Evolutionary conservation across 352 stramenopile genomes (phyloP), one percentile per base, ranked within the genome.

Genomic region (Pythium brassicae): DNA sequence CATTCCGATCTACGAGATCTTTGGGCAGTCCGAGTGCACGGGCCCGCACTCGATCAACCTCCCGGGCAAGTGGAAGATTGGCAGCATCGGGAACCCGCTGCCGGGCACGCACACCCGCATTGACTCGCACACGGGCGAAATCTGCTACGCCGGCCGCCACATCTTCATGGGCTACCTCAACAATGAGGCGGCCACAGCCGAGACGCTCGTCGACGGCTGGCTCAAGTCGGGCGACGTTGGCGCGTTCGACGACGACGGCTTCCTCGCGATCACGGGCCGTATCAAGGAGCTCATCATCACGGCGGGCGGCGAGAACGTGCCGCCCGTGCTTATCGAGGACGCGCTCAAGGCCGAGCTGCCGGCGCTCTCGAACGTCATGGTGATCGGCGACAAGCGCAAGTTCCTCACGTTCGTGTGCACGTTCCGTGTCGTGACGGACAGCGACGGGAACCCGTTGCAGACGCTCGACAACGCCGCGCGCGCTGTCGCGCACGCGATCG

Each of bases 271-370:
- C 63, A 98, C 92, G 3, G 93, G 92, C 17, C 83, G 93, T 19
- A 96, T 98, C 68, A 98, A 98, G 66, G 91, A 98, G 68, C 74
- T 97, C 26, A 97, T 98, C 69, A 95, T 96, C 68, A 97, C 90
- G 8, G 87, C 89, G 5, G 89, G 91, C 29, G 89, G 93, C 26
- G 91, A 98, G 70, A 98, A 98, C 64, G 76, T 98, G 22, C 76
- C 93, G 7, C 89, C 92, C 7, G 86, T 93, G 34, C 61, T 89
- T 32, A 91, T 97, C 25, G 89, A 97, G 42, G 78, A 96, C 59
- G 67, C 85, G 42, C 71, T 98, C 59, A 97, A 97, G 79, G 40
- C 66, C 11, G 75, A 89, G 47, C 66, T 96, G 19, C 66, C 83
- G 15, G 78, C 71, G 40, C 66, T 98, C 14, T 78, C 84, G 25